These are phyloP conservation scores for Colletotrichum tropicale DNA, from an alignment of 2,329 filamentous ascomycete species.

Conservation along the genomic window DNA sequence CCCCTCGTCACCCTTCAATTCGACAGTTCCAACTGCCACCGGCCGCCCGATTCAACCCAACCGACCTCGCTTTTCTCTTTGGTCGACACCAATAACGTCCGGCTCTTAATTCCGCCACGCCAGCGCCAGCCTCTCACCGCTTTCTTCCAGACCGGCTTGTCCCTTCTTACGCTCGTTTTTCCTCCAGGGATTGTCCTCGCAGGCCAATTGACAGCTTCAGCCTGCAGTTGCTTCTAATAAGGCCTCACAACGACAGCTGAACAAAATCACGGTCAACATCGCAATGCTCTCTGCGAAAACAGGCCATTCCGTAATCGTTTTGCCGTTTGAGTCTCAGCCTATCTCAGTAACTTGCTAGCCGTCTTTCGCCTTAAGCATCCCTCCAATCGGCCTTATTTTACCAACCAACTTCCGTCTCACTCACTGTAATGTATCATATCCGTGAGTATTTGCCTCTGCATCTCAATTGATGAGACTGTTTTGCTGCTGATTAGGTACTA, in stretches of 20 bases:
- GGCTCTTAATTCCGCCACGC: background rate
- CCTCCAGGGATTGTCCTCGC: conserved; percentile 17
- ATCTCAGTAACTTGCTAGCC: conserved; percentile 3
- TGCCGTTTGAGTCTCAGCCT: background rate
- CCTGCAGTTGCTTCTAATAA: background rate
- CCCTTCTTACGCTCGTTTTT: conserved; percentile 21
- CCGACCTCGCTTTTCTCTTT: background rate
- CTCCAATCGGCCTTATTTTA: background rate
- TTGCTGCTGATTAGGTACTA: background rate
- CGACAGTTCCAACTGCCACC: background rate
- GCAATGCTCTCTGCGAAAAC: conserved; percentile 18
- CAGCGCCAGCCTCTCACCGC: conserved; percentile 9
- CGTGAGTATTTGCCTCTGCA: background rate
- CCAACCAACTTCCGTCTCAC: background rate
- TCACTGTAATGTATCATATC: conserved; percentile 11
- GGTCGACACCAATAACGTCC: background rate
- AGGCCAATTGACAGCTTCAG: background rate
- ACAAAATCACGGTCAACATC: background rate
- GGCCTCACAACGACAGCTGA: background rate
- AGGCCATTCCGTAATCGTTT: background rate
- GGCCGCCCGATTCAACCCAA: background rate
- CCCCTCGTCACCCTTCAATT: background rate
- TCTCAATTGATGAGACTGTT: background rate
- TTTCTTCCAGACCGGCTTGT: conserved; percentile 8
- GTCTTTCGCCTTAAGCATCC: background rate